Conservation (phyloP, 1,284 basidiomycete species). For the Naganishia sp. region DNA sequence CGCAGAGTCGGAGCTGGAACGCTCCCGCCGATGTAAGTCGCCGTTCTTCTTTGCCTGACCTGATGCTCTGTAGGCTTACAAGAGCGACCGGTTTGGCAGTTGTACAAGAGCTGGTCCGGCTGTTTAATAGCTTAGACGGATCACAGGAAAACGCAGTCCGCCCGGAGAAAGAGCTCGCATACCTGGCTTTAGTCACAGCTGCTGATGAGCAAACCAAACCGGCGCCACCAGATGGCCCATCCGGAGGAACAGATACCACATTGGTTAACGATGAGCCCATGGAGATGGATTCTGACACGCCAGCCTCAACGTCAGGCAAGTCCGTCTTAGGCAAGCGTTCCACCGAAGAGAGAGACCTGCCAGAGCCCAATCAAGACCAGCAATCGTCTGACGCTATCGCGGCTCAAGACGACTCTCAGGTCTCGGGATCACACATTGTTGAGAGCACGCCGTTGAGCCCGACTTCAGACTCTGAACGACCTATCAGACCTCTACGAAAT, state of each 20-base stretch:
- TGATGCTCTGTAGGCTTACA: neutral
- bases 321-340: constrained; percentile 30
- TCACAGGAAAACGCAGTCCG: constrained; percentile 40
- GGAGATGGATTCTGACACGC: constrained; percentile 9
- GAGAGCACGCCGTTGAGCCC: neutral
- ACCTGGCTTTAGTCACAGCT: constrained; percentile 42
- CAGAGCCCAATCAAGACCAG: neutral
- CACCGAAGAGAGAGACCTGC: constrained; percentile 25
- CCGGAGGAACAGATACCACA: constrained; percentile 11
- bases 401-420: neutral
- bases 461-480: constrained; percentile 1
- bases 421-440: neutral
- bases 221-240: neutral
- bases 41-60: neutral
- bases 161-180: constrained; percentile 51
- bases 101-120: constrained; percentile 23
- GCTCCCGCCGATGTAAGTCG: constrained; percentile 47
- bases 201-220: constrained; percentile 22
- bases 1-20: constrained; percentile 38
- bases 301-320: neutral
- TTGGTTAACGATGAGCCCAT: constrained; percentile 22
- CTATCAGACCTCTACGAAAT: constrained; percentile 2
- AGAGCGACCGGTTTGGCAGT: constrained; percentile 8
- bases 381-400: neutral
- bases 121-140: constrained; percentile 27